Conservation (phyloP, 176 grass and related monocot species). For the Carex scoparia region DNA sequence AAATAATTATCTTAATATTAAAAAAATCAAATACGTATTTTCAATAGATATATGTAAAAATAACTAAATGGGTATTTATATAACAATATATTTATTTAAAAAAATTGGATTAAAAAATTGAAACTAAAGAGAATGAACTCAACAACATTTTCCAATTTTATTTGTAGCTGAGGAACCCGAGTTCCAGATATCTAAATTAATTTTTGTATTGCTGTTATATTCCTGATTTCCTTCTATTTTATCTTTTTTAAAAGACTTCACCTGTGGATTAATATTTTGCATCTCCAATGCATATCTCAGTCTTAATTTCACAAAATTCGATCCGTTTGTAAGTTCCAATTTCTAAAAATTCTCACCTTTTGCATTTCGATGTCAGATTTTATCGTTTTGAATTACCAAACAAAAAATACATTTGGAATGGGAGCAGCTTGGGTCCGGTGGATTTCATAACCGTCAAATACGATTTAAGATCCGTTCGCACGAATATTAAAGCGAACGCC, state of each 20-base stretch:
- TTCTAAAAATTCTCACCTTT: neutral
- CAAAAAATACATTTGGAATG: neutral
- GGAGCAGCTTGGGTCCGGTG: too few relatives aligned
- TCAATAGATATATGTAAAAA: too few relatives aligned
- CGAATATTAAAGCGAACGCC: too few relatives aligned
- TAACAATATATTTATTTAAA: too few relatives aligned
- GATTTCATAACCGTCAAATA: too few relatives aligned
- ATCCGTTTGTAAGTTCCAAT: neutral
- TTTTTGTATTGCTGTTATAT: neutral
- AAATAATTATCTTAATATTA: too few relatives aligned
- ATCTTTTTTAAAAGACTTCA: neutral
- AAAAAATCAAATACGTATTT: too few relatives aligned
- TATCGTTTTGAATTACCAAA: slow-evolving; percentile 1
- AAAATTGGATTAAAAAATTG: too few relatives aligned
- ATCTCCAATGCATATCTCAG: neutral
- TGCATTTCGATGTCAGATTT: neutral
- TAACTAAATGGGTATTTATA: too few relatives aligned
- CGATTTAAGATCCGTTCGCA: too few relatives aligned
- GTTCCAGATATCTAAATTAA: neutral
- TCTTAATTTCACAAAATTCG: neutral
- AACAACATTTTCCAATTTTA: neutral
- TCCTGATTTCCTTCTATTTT: neutral
- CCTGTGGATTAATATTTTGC: neutral
- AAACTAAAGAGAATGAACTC: too few relatives aligned
- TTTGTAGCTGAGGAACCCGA: neutral